Conservation (phyloP, 768 basidiomycete species). For the Mycena kentingensis region DNA sequence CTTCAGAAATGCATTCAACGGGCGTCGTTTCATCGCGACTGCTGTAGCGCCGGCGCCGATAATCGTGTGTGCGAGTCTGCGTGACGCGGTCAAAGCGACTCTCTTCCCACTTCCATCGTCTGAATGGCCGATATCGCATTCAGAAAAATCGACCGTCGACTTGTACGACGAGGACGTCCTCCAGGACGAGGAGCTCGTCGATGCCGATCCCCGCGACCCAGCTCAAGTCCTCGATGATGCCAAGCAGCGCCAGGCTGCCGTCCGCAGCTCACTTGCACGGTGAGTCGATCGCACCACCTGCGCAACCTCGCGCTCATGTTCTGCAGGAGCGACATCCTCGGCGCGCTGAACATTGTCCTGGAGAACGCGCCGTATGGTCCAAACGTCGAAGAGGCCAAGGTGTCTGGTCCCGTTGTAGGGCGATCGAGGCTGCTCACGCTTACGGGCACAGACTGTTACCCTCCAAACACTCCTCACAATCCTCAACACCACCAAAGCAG, state of each 20-base stretch:
- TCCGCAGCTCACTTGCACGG: slow-evolving; percentile 75
- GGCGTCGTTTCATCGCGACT: no score
- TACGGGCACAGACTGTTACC: slow-evolving; percentile 61
- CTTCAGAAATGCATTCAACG: no score
- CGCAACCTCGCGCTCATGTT: background rate
- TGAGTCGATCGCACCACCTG: slow-evolving; percentile 39
- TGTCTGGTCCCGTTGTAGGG: slow-evolving; percentile 31
- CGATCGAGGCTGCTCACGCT: slow-evolving; percentile 4
- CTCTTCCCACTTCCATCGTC: no score
- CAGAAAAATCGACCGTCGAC: slow-evolving; percentile 94
- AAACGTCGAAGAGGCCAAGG: slow-evolving; percentile 89
- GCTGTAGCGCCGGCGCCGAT: no score
- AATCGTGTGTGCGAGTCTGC: no score
- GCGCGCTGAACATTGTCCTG: slow-evolving; percentile 70
- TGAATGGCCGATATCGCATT: slow-evolving; percentile 57
- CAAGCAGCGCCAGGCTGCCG: slow-evolving; percentile 70
- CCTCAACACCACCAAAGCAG: slow-evolving; percentile 89
- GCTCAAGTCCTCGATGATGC: slow-evolving; percentile 73
- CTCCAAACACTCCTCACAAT: slow-evolving; percentile 83
- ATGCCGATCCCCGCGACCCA: slow-evolving; percentile 80
- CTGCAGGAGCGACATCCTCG: slow-evolving; percentile 71
- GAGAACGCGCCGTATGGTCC: slow-evolving; percentile 88
- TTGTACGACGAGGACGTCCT: slow-evolving; percentile 89
- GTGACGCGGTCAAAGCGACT: no score
- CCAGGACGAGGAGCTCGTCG: slow-evolving; percentile 82